Evolutionary conservation across 805 yeast genomes (phyloP).

Genomic region (Debaryomyces maramus): DNA sequence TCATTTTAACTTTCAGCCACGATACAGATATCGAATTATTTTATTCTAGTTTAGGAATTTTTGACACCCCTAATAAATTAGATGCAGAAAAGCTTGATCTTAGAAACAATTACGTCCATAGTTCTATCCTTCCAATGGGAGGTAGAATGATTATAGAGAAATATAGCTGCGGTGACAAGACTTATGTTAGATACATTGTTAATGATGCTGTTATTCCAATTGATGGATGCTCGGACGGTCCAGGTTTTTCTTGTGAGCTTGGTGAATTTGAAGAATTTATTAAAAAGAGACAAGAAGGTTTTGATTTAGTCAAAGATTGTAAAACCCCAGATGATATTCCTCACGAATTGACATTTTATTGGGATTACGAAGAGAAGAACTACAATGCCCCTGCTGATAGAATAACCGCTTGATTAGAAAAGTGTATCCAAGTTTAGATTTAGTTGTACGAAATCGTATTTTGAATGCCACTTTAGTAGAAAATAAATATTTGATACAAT

Average conservation of each 20-base stretch:
- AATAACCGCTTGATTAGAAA: neutral
- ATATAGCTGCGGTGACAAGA: slow-evolving; percentile 40
- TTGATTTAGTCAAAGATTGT: slow-evolving; percentile 15
- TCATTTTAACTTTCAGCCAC: slow-evolving; percentile 68
- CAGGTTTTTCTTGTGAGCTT: slow-evolving; percentile 48
- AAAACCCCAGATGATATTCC: slow-evolving; percentile 12
- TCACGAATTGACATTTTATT: slow-evolving; percentile 20
- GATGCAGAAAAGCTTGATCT: slow-evolving; percentile 34
- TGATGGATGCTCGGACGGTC: slow-evolving; percentile 50
- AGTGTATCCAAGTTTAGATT: too few species aligned
- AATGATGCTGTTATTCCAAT: slow-evolving; percentile 59
- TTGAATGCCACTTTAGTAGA: neutral
- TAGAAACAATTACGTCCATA: slow-evolving; percentile 22
- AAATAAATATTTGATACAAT: too few species aligned
- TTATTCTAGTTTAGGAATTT: slow-evolving; percentile 59
- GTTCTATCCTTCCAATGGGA: slow-evolving; percentile 59
- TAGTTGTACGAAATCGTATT: neutral
- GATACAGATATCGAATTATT: slow-evolving; percentile 62
- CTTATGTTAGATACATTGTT: slow-evolving; percentile 48
- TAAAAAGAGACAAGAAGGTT: slow-evolving; percentile 10
- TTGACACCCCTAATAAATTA: slow-evolving; percentile 39
- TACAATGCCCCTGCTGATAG: slow-evolving; percentile 13
- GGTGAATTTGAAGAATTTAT: slow-evolving; percentile 9
- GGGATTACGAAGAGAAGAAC: slow-evolving; percentile 21
- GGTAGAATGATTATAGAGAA: slow-evolving; percentile 54